phyloP scores from a whole-genome alignment of 306 rosid genomes.

The Trifolium pratense region DNA sequence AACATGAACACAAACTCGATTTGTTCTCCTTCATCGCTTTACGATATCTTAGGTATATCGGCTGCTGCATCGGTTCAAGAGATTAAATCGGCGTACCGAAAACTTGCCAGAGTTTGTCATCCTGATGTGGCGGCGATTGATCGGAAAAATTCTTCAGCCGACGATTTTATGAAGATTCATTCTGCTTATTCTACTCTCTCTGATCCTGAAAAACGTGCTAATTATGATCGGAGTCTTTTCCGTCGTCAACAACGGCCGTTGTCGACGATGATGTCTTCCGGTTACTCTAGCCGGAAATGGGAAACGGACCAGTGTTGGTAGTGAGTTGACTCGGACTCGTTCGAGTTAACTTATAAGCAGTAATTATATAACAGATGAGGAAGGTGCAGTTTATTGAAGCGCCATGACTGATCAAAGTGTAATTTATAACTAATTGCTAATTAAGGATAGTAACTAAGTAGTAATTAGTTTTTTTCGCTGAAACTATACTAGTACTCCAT shows the following conservation, averaged over 20 bases:
- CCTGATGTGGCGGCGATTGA: constrained; percentile 80
- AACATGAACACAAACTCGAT: not conserved
- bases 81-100: constrained; percentile 82
- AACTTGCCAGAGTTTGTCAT: constrained; percentile 75
- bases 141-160: constrained; percentile 66
- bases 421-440: not conserved
- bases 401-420: not conserved
- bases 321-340: not conserved
- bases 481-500: not conserved
- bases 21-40: constrained; percentile 55
- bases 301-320: not conserved
- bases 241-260: constrained; percentile 62
- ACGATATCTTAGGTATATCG: constrained; percentile 77
- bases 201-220: constrained; percentile 88
- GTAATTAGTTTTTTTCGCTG: not conserved
- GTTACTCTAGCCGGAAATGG: constrained; percentile 41
- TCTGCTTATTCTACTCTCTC: constrained; percentile 86
- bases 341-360: not conserved
- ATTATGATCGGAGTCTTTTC: constrained; percentile 61
- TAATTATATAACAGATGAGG: not conserved
- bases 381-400: not conserved
- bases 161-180: constrained; percentile 77
- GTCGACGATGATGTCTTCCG: constrained; percentile 49
- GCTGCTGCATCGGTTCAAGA: constrained; percentile 74
- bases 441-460: not conserved